phyloP scores from a whole-genome alignment of 805 yeast species.

The Yarrowia deformans region DNA sequence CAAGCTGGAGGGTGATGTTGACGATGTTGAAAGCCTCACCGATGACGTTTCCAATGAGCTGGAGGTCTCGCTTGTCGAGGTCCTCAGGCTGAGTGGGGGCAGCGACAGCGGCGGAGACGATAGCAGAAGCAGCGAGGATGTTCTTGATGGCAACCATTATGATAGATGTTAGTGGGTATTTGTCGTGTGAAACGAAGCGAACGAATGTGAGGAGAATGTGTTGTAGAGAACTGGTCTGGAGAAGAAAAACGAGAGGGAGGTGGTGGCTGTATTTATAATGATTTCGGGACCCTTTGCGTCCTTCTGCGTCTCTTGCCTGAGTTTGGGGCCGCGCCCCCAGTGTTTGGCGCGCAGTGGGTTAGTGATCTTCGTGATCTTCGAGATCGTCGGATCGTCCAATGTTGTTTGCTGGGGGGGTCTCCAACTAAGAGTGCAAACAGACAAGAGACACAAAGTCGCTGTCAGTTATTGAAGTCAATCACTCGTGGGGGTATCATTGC shows the following conservation, averaged over 20 bases:
- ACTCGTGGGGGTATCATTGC: not conserved
- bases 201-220: constrained; percentile 34
- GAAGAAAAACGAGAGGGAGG: constrained; percentile 28
- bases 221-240: constrained; percentile 38
- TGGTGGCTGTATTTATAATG: constrained; percentile 27
- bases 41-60: constrained; percentile 34
- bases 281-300: constrained; percentile 3
- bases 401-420: constrained; percentile 28
- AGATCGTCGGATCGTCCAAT: constrained; percentile 38
- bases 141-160: constrained; percentile 36
- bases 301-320: constrained; percentile 6
- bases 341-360: constrained; percentile 21
- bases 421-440: not conserved
- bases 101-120: constrained; percentile 38
- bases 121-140: constrained; percentile 35
- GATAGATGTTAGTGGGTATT: constrained; percentile 38
- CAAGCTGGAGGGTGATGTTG: constrained; percentile 38
- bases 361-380: constrained; percentile 33
- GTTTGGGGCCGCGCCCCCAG: constrained; percentile 32
- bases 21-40: constrained; percentile 38
- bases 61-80: constrained; percentile 39
- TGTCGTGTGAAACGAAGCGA: constrained; percentile 38
- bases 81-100: constrained; percentile 39
- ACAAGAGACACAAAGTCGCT: not conserved
- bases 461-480: not conserved